Conservation (phyloP, 2,329 filamentous ascomycete species). For the Aspergillus quadrilineatus region DNA sequence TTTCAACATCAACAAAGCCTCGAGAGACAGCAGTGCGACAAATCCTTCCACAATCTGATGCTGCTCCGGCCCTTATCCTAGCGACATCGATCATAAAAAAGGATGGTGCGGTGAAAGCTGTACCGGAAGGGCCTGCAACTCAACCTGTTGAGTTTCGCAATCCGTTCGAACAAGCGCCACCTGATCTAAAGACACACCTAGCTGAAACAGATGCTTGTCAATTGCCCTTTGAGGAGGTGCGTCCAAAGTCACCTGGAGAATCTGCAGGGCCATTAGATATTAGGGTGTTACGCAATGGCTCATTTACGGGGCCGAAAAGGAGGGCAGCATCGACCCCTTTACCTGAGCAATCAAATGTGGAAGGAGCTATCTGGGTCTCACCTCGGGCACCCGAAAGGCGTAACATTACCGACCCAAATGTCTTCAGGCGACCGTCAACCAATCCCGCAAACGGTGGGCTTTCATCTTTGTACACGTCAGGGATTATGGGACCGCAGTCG, state of each 20-base stretch:
- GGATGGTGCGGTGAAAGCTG: slow-evolving; percentile 23
- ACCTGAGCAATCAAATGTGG: slow-evolving; percentile 25
- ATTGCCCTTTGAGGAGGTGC: slow-evolving; percentile 24
- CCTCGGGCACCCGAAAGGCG: slow-evolving; percentile 32
- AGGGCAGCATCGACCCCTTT: slow-evolving; percentile 32
- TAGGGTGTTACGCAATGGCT: slow-evolving; percentile 34
- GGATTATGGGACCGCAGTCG: slow-evolving; percentile 15
- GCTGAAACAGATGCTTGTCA: slow-evolving; percentile 17
- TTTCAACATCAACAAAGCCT: slow-evolving; percentile 39
- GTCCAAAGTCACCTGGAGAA: slow-evolving; percentile 24
- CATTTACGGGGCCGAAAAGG: slow-evolving; percentile 30
- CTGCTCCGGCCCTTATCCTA: slow-evolving; percentile 51
- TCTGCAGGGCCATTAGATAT: slow-evolving; percentile 23
- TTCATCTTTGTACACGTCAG: slow-evolving; percentile 16
- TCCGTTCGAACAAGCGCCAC: slow-evolving; percentile 28
- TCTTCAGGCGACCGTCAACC: slow-evolving; percentile 37
- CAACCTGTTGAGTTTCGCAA: slow-evolving; percentile 32
- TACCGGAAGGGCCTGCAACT: slow-evolving; percentile 25
- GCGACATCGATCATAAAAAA: slow-evolving; percentile 39
- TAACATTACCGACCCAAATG: slow-evolving; percentile 43
- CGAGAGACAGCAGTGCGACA: slow-evolving; percentile 40
- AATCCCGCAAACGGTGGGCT: slow-evolving; percentile 28
- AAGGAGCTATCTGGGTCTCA: slow-evolving; percentile 27
- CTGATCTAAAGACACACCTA: slow-evolving; percentile 9
- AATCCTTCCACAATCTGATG: slow-evolving; percentile 45